phyloP scores from a whole-genome alignment of 164 flowering plant genomes.

The Magnolia changhungtana region DNA sequence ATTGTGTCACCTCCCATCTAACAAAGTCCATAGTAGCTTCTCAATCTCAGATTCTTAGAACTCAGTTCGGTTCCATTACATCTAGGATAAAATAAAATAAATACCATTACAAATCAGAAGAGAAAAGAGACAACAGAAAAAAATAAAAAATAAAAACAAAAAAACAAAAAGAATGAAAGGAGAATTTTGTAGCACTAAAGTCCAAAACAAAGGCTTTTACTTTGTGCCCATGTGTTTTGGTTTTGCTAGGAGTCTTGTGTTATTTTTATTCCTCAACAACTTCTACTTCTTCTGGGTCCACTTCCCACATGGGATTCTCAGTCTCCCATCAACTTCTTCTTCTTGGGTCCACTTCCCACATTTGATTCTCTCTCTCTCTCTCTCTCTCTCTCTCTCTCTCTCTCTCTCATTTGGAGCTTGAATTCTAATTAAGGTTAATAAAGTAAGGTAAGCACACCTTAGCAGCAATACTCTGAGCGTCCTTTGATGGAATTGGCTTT shows the following conservation, averaged over 20 bases:
- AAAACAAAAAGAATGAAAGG: not conserved
- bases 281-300: not conserved
- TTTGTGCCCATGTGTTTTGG: not conserved
- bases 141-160: not conserved
- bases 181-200: constrained; percentile 2
- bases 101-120: constrained; percentile 1
- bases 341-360: not conserved
- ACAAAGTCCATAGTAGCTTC: not conserved
- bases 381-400: not conserved
- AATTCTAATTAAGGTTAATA: constrained; percentile 2
- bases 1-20: not conserved
- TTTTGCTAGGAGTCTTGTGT: not conserved
- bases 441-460: constrained; percentile 38
- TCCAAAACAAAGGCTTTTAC: constrained; percentile 14
- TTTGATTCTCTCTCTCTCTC: too few relatives aligned
- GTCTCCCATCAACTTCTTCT: not conserved
- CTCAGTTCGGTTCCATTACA: constrained; percentile 10
- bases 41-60: not conserved
- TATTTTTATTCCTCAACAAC: not conserved
- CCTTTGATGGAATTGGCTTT: constrained; percentile 49
- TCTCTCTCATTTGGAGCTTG: constrained; percentile 38
- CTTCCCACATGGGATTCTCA: not conserved
- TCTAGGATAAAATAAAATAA: not conserved
- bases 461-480: constrained; percentile 90
- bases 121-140: not conserved